Conservation (phyloP, 768 basidiomycete genomes). For the Goffeauzyma gilvescens region DNA sequence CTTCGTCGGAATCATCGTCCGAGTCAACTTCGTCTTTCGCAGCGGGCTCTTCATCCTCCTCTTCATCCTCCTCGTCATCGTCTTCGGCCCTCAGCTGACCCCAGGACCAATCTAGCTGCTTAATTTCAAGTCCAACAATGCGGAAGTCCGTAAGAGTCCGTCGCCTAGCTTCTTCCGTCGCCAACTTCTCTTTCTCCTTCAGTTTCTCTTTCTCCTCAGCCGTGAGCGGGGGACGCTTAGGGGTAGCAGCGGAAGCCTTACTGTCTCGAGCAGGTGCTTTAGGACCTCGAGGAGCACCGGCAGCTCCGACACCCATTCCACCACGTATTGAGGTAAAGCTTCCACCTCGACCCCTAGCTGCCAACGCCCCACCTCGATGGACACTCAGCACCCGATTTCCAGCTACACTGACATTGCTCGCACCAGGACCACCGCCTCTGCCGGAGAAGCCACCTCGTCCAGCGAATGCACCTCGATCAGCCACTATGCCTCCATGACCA, state of each 20-base stretch:
- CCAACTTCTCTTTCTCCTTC: slow-evolving; percentile 13
- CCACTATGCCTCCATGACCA: too few species aligned
- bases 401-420: background rate
- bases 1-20: slow-evolving; percentile 4
- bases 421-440: background rate
- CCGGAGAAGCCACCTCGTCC: slow-evolving; percentile 3
- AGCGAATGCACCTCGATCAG: slow-evolving; percentile 5
- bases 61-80: slow-evolving; percentile 10
- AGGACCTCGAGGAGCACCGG: background rate
- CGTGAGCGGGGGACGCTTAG: background rate
- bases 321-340: slow-evolving; percentile 8
- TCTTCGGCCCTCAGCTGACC: slow-evolving; percentile 14
- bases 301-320: slow-evolving; percentile 6
- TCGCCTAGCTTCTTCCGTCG: slow-evolving; percentile 38
- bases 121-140: slow-evolving; percentile 74
- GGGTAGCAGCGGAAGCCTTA: background rate
- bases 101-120: slow-evolving; percentile 72
- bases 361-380: slow-evolving; percentile 1
- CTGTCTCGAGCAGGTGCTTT: background rate
- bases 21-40: background rate
- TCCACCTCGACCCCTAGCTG: slow-evolving; percentile 3
- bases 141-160: slow-evolving; percentile 96
- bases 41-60: background rate
- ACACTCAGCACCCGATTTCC: background rate
- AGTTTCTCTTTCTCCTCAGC: slow-evolving; percentile 7